Percentiles rank a stretch among this genome's conserved stretches.
Evolutionary conservation across 768 basidiomycete species (phyloP).

Genomic region (Mycena chlorophos): DNA sequence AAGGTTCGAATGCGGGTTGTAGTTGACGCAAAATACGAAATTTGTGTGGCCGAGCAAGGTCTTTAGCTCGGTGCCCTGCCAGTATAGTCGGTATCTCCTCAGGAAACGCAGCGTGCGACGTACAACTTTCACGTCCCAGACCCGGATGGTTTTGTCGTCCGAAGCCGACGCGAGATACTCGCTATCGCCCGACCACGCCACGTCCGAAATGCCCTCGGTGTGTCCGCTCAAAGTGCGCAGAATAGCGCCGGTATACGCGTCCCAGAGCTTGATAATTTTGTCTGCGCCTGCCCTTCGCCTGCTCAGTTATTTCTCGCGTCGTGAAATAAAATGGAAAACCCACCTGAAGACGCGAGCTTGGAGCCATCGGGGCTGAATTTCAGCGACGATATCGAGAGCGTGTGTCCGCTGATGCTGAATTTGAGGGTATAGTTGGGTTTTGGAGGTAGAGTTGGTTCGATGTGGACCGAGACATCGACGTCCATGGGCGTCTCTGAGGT

Average conservation of each 20-base stretch:
- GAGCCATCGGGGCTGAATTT: conserved; percentile 88
- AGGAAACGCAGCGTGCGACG: conserved; percentile 13
- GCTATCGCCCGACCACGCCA: conserved; percentile 86
- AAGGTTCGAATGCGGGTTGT: conserved; percentile 86
- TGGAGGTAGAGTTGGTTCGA: not conserved
- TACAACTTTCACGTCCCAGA: conserved; percentile 80
- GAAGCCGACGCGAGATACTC: conserved; percentile 88
- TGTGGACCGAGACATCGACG: not conserved
- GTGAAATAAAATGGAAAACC: conserved; percentile 28
- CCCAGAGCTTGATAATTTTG: conserved; percentile 81
- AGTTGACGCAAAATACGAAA: conserved; percentile 92
- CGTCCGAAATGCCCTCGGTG: conserved; percentile 81
- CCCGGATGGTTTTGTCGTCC: conserved; percentile 85
- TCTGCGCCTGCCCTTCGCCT: conserved; percentile 70
- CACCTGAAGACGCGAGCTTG: conserved; percentile 83
- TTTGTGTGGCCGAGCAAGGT: conserved; percentile 85
- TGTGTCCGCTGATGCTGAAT: conserved; percentile 79
- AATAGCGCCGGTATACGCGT: conserved; percentile 69
- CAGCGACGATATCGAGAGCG: conserved; percentile 75
- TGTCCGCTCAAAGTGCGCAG: conserved; percentile 74
- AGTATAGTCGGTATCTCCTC: conserved; percentile 6
- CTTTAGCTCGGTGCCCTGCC: conserved; percentile 59
- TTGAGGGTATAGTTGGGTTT: conserved; percentile 57
- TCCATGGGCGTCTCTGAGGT: conserved; percentile 1
- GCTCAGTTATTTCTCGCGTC: conserved; percentile 24